A percentile compares a stretch with the other conserved stretches of the same genome.
phyloP scores from a whole-genome alignment of 2,329 filamentous ascomycete species.

The Talaromyces atroroseus region DNA sequence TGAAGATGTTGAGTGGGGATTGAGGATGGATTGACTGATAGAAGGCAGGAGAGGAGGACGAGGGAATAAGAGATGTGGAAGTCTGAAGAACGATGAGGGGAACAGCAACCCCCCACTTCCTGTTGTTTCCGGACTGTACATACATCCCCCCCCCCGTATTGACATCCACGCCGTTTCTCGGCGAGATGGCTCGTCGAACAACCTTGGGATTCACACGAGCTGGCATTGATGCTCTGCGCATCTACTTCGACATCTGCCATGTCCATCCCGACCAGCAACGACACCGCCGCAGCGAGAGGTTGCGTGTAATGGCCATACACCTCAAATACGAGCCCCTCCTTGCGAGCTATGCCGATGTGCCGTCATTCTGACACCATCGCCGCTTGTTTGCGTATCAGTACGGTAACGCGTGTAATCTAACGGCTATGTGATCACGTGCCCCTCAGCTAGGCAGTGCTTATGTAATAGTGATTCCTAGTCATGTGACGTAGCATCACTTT shows the following conservation, averaged over 20 bases:
- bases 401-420: background rate
- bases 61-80: too few relatives aligned
- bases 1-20: background rate
- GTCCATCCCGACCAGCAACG: background rate
- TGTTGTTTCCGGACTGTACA: background rate
- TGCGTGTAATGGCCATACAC: background rate
- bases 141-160: too few relatives aligned
- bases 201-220: background rate
- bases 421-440: too few relatives aligned
- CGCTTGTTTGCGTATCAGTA: background rate
- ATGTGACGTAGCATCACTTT: too few relatives aligned
- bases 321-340: background rate
- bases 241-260: too few relatives aligned
- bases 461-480: too few relatives aligned
- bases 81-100: background rate
- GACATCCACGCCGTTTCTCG: background rate
- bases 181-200: background rate
- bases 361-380: background rate
- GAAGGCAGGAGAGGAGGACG: background rate
- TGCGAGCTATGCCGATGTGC: background rate
- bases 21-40: background rate
- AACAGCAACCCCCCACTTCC: background rate
- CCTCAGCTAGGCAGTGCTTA: too few relatives aligned
- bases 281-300: background rate
- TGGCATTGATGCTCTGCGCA: background rate